Evolutionary conservation across 2,329 filamentous ascomycete genomes (phyloP).

Genomic region (Thermothelomyces thermophilus): DNA sequence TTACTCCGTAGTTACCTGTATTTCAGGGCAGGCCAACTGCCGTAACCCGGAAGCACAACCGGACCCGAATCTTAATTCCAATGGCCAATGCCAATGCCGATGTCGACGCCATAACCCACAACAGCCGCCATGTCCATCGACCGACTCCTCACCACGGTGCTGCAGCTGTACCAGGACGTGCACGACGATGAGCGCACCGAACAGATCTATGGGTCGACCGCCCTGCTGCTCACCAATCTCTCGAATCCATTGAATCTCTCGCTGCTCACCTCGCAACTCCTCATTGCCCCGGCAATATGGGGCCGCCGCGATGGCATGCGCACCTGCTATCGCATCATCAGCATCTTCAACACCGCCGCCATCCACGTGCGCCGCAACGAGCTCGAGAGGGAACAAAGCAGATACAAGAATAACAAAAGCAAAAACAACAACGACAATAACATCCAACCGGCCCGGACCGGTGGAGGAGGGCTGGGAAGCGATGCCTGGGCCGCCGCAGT

Average conservation of each 20-base stretch:
- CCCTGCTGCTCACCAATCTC: conserved; percentile 60
- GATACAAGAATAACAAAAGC: conserved; percentile 4
- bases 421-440: background rate
- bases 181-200: conserved; percentile 46
- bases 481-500: conserved; percentile 53
- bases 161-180: conserved; percentile 52
- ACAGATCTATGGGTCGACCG: conserved; percentile 58
- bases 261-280: conserved; percentile 64
- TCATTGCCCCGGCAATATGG: conserved; percentile 68
- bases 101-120: background rate
- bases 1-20: no score
- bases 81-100: no score
- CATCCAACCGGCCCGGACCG: conserved; percentile 21
- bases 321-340: conserved; percentile 59
- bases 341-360: conserved; percentile 64
- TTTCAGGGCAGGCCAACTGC: background rate
- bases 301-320: conserved; percentile 44
- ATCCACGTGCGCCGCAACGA: conserved; percentile 46
- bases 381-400: conserved; percentile 29
- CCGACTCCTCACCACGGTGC: conserved; percentile 58
- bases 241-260: conserved; percentile 70
- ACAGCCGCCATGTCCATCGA: conserved; percentile 54
- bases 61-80: background rate
- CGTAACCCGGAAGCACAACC: background rate
- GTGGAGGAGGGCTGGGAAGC: conserved; percentile 40